Conservation (phyloP, 768 basidiomycete species). For the Tylopilus rubrobrunneus region DNA sequence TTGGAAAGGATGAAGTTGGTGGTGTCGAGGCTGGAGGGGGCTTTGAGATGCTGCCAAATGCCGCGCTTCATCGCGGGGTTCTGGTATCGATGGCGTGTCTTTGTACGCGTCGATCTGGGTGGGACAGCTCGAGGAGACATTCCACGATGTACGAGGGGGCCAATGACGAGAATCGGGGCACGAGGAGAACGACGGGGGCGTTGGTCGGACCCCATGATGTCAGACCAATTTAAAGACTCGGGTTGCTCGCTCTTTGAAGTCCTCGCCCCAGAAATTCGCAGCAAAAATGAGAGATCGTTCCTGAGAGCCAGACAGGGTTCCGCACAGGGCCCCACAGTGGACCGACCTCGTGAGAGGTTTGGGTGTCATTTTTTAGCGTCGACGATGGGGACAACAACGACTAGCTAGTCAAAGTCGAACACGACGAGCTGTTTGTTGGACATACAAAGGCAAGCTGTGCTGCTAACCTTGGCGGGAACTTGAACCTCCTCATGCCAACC, state of each 20-base stretch:
- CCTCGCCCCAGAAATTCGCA: too few species aligned
- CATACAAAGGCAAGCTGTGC: not conserved
- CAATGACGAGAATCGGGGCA: not conserved
- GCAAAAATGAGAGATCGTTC: too few species aligned
- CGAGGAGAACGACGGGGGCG: not conserved
- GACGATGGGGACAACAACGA: not conserved
- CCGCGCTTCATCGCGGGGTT: constrained; percentile 96
- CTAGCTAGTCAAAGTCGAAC: constrained; percentile 95
- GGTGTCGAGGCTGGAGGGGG: constrained; percentile 49
- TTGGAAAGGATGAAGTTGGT: constrained; percentile 93
- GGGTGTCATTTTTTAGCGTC: not conserved
- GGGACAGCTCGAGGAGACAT: constrained; percentile 58
- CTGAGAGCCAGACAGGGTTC: too few species aligned
- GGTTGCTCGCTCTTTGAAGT: too few species aligned
- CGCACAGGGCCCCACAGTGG: too few species aligned
- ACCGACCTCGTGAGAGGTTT: constrained; percentile 73
- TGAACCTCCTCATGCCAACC: not conserved
- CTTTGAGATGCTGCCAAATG: constrained; percentile 75
- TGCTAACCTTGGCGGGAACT: too few species aligned
- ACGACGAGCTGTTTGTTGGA: constrained; percentile 72
- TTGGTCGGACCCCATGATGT: too few species aligned
- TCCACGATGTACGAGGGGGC: constrained; percentile 44
- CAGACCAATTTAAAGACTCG: too few species aligned
- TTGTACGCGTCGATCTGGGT: constrained; percentile 60
- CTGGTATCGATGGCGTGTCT: constrained; percentile 75